Conservation (phyloP, 192 early-diverging fungal genomes). For the Rhizophagus clarus region DNA sequence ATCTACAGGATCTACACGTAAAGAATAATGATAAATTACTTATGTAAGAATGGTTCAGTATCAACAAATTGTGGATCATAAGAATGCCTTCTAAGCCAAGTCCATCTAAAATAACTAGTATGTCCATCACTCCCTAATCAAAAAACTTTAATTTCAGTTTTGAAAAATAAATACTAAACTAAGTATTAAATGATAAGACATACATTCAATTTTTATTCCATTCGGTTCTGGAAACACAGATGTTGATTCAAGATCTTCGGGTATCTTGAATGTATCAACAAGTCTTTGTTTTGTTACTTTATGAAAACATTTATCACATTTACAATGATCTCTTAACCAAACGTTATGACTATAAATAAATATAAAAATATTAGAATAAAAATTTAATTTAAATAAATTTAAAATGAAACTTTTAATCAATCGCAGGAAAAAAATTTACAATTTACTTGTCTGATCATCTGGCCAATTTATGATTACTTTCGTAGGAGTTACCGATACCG, state of each 20-base stretch:
- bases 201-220: conserved; percentile 52
- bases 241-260: conserved; percentile 55
- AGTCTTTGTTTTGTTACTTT: conserved; percentile 75
- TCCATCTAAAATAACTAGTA: conserved; percentile 55
- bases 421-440: not conserved
- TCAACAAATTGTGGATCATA: conserved; percentile 60
- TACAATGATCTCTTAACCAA: conserved; percentile 87
- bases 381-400: not conserved
- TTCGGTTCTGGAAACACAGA: conserved; percentile 40
- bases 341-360: conserved; percentile 57
- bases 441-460: conserved; percentile 34
- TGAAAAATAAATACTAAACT: not conserved
- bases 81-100: conserved; percentile 67
- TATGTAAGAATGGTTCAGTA: conserved; percentile 16
- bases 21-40: not conserved
- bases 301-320: conserved; percentile 77
- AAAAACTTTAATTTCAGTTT: not conserved
- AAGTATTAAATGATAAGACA: not conserved
- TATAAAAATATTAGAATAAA: not conserved
- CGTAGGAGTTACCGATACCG: not conserved
- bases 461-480: conserved; percentile 41
- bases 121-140: conserved; percentile 55
- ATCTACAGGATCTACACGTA: not conserved
- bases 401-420: too few species aligned
- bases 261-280: conserved; percentile 69